Evolutionary conservation across 805 yeast genomes (phyloP), one percentile per base, ranked within the genome.

Genomic region (Schizosaccharomyces lindneri): DNA sequence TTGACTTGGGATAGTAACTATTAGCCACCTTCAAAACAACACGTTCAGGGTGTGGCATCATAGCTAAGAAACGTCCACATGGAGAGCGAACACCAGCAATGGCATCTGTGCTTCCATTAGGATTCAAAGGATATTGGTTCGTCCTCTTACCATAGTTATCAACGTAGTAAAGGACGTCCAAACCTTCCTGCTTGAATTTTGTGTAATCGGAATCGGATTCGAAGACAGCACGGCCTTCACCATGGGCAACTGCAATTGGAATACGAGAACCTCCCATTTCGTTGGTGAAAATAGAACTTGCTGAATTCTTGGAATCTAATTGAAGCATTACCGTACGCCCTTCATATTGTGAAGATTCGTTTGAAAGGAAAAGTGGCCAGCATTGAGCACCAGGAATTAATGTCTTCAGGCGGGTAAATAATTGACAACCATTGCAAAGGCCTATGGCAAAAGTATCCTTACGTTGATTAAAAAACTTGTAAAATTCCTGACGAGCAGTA

Each of bases 21-120:
- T 90, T 90, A 62, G 94, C 76, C 72, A 86, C 95, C 70, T 83
- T 76, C 74, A 96, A 80, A 63, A 83, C 78, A 61, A 86, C 93
- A 75, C 98, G 86, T 74, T 93, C 98, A 29, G 98, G 98, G 72
- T 93, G 98, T 59, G 98, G 98, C 98, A 93, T 93, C 88, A 93
- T 81, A 4, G 97, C 97, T 68, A 93, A 76, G 2, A 93, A 97
- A 72, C 98, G 83, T 65, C 97, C 97, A 70, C 86, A 87, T 61
- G 87, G 87, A 62, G 89, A 81, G 65, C 84, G 78, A 62, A 93
- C 81, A 77, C 97, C 98, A 48, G 96, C 85, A 67, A 93, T 86
- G 73, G 95, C 97, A 62, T 79, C 80, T 55, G 93, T 87, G 15
- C 97, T 87, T 55, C 98, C 98, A 73, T 93, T 93, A 62, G 98